Evolutionary conservation across 495 filamentous ascomycete genomes (phyloP), one percentile per base, ranked within the genome.

Genomic region (Trichodelitschia bisporula): DNA sequence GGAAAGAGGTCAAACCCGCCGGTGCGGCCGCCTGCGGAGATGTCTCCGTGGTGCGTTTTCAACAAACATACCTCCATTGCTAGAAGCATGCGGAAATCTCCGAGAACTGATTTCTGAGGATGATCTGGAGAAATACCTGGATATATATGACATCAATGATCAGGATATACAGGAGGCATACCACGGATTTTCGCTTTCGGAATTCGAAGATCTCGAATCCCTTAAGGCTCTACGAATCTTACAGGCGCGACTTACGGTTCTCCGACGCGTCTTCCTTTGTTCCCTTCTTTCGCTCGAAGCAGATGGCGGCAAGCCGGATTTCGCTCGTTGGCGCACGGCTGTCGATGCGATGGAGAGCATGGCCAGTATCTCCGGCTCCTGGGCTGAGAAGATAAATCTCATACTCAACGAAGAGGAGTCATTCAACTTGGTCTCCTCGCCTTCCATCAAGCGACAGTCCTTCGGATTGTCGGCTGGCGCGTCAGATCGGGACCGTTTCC

Each of bases 71-170:
- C 58, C 67, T 26, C 63, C 62, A 9, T 74, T 29, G 27, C 6
- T 14, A 14, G 27, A 29, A 8, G 27, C 10, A 8, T 29, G 6
- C 14, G 15, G 15, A 6, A 57, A 55, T 4, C 50, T 93, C 18
- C 70, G 70, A 42, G 66, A 63, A 4, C 64, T 90, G 19, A 66
- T 77, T 1, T 69, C 82, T 43, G 62, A 72, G 38, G 56, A 69
- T 28, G 75, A 91, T 41, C 55, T 91, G 10, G 83, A 82, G 29
- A 86, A 77, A 52, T 91, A 82, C 45, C 69, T 77, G 36, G 82
- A 91, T 41, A 72, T 92, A 20, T 92, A 92, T 40, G 82, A 95
- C 41, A 71, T 95, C 35, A 77, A 64, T 32, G 59, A 72, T 28
- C 64, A 66, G 19, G 83, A 95, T 40, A 59, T 83, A 10, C 57